Evolutionary conservation across 2,329 filamentous ascomycete genomes (phyloP).

Genomic region (Stachybotrys chlorohalonatus): DNA sequence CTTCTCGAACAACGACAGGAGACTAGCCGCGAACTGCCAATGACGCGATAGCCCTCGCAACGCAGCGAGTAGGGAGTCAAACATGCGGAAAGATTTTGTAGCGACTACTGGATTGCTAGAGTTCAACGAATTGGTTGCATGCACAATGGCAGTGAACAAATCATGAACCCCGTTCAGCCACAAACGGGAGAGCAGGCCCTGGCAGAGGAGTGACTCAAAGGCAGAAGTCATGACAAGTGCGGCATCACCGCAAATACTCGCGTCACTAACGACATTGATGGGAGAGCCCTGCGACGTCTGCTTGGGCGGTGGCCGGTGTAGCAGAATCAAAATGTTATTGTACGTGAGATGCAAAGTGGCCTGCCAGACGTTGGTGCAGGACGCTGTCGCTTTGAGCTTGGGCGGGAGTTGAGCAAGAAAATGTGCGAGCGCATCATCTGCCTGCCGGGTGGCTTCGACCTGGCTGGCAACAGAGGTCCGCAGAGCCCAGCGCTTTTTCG

Average conservation of each 20-base stretch:
- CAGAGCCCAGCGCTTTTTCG: conserved; percentile 16
- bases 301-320: conserved; percentile 13
- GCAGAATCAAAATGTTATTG: conserved; percentile 23
- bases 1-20: conserved; percentile 19
- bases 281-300: neutral
- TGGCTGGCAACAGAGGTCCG: conserved; percentile 13
- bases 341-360: conserved; percentile 23
- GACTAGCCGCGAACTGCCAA: conserved; percentile 22
- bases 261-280: conserved; percentile 10
- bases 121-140: conserved; percentile 15
- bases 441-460: conserved; percentile 15
- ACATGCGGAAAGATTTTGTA: conserved; percentile 17
- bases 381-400: conserved; percentile 11
- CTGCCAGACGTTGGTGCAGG: conserved; percentile 15
- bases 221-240: conserved; percentile 16
- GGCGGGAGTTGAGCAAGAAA: conserved; percentile 18
- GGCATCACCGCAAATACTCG: conserved; percentile 21
- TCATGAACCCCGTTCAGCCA: conserved; percentile 18
- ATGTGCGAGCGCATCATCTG: conserved; percentile 20
- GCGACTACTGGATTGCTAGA: conserved; percentile 19
- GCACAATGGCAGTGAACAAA: conserved; percentile 21
- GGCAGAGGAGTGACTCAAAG: conserved; percentile 17
- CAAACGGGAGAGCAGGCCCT: conserved; percentile 11
- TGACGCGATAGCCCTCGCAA: conserved; percentile 16
- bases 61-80: conserved; percentile 18